These are phyloP conservation scores for Meredithiella fracta DNA, from an alignment of 2,329 filamentous ascomycete genomes.

Conservation along the genomic window DNA sequence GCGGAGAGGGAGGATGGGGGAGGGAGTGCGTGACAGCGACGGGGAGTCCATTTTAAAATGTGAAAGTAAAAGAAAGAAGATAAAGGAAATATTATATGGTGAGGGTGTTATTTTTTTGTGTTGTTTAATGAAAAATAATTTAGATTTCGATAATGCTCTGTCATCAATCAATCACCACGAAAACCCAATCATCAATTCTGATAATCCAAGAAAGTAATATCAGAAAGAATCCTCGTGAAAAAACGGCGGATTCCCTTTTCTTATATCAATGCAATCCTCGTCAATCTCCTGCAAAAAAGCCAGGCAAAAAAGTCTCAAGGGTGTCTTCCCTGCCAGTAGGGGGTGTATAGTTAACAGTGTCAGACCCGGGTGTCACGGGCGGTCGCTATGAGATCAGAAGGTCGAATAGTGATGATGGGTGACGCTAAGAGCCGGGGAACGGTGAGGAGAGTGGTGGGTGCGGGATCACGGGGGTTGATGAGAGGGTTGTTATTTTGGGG, in stretches of 20 bases:
- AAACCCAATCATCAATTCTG: neutral
- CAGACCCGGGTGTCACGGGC: too few species aligned
- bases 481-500: too few species aligned
- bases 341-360: too few species aligned
- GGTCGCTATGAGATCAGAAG: too few species aligned
- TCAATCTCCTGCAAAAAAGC: neutral
- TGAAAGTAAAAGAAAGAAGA: neutral
- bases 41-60: constrained; percentile 5
- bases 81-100: neutral
- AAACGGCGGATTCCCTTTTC: neutral
- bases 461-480: too few species aligned
- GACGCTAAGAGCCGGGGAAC: too few species aligned
- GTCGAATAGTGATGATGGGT: too few species aligned
- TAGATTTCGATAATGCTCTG: neutral
- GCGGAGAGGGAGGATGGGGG: constrained; percentile 6
- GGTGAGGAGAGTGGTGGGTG: too few species aligned
- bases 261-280: constrained; percentile 4
- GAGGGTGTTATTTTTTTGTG: neutral
- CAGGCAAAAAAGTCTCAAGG: neutral
- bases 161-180: neutral
- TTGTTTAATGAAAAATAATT: neutral
- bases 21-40: constrained; percentile 3
- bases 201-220: constrained; percentile 4
- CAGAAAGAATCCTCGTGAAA: constrained; percentile 1
- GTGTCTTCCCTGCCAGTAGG: too few species aligned